Conservation (phyloP, 2,329 filamentous ascomycete species). For the Epichloe hybrida region DNA sequence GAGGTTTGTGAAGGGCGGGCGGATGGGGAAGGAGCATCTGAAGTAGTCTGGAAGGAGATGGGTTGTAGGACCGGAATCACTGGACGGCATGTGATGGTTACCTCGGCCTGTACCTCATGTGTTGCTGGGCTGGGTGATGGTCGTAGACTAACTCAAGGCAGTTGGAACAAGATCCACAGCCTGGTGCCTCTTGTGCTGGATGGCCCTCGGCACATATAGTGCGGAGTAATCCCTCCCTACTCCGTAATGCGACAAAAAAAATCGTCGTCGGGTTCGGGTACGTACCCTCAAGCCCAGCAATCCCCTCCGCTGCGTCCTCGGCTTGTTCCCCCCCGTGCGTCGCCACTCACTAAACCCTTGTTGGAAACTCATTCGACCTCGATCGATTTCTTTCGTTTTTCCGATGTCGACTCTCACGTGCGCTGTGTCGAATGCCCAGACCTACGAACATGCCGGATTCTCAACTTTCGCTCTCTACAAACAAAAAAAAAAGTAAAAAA, state of each 20-base stretch:
- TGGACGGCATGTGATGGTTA: slow-evolving; percentile 2
- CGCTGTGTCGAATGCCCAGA: background rate
- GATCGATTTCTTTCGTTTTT: background rate
- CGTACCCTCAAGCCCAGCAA: background rate
- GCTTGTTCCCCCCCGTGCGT: background rate
- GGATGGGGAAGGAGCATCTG: too few relatives aligned
- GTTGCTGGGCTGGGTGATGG: background rate
- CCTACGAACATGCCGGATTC: background rate
- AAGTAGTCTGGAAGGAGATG: too few relatives aligned
- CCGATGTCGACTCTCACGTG: background rate
- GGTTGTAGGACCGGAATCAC: background rate
- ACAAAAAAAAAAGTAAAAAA: too few relatives aligned
- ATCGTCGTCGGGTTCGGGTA: too few relatives aligned
- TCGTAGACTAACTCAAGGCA: too few relatives aligned
- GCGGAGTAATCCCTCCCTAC: too few relatives aligned
- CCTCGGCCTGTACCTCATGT: slow-evolving; percentile 4
- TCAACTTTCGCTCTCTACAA: background rate
- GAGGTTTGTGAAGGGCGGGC: background rate
- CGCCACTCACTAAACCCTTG: background rate
- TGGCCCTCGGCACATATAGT: too few relatives aligned
- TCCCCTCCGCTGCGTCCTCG: background rate
- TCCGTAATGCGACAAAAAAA: too few relatives aligned
- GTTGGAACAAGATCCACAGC: too few relatives aligned
- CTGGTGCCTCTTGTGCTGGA: too few relatives aligned
- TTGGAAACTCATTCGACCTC: background rate